A percentile compares a stretch with the other conserved stretches of the same genome.
Conservation (phyloP, 805 yeast genomes). For the Maudiozyma bulderi region DNA sequence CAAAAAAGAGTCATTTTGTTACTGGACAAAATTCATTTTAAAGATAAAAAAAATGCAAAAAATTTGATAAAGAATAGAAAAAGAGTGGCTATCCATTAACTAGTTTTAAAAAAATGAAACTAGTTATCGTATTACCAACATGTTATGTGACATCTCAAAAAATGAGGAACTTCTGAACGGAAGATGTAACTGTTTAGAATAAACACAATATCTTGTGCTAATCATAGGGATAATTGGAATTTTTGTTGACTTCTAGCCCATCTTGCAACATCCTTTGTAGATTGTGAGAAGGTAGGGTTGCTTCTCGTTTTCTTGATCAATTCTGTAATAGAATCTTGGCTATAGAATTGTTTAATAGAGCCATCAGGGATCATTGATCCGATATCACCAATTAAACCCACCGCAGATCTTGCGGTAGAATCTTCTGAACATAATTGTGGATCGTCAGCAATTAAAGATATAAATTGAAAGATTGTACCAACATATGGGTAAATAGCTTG, state of each 20-base stretch:
- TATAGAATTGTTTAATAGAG: constrained; percentile 54
- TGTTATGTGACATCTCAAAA: too few species aligned
- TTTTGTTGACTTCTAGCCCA: constrained; percentile 82
- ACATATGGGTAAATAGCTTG: constrained; percentile 55
- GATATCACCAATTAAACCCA: constrained; percentile 87
- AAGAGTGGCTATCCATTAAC: not conserved
- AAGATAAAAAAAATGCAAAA: constrained; percentile 5
- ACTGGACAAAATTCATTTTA: not conserved
- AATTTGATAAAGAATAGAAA: constrained; percentile 1
- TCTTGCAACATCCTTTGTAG: constrained; percentile 84
- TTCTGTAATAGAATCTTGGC: constrained; percentile 70
- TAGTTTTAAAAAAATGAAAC: not conserved
- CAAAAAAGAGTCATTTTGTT: not conserved
- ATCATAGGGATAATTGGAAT: constrained; percentile 20
- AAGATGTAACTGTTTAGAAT: too few species aligned
- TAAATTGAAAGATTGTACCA: constrained; percentile 59
- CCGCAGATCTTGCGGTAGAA: constrained; percentile 68
- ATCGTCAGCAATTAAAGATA: constrained; percentile 52
- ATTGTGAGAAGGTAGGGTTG: constrained; percentile 48
- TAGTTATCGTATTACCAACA: not conserved
- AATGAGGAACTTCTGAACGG: too few species aligned
- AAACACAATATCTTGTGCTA: not conserved
- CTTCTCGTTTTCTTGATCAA: constrained; percentile 66
- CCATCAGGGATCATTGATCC: constrained; percentile 81
- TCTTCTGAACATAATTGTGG: constrained; percentile 53